Evolutionary conservation across 345 rosid genomes (phyloP), one percentile per base, ranked within the genome.

Genomic region (Ceriops zippeliana): DNA sequence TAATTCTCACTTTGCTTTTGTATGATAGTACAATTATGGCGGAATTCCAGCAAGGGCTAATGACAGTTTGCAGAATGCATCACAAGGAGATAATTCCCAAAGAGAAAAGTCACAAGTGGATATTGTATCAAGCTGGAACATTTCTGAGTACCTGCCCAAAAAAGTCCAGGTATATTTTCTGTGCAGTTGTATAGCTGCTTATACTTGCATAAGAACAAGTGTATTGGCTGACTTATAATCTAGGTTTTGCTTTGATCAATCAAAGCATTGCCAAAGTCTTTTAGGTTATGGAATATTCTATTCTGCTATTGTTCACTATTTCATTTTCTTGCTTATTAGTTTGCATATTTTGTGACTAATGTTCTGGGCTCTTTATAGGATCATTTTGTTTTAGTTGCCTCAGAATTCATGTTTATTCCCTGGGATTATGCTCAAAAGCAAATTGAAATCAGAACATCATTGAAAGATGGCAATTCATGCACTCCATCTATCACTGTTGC

Each of bases 61-160:
- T 76, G 92, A 85, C 62, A 78, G 56, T 69, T 81, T 76, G 28
- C 76, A 73, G 61, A 62, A 31, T 70, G 79, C 66, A 54, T 66
- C 63, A 22, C 64, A 53, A 62, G 73, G 17, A 1, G 68, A 53
- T 60, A 19, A 60, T 38, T 61, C 71, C 22, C 79, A 65, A 5
- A 52, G 31, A 66, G 87, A 84, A 30, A 81, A 85, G 63, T 69
- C 83, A 52, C 83, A 82, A 83, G 88, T 86, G 69, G 84, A 88
- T 71, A 89, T 93, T 81, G 90, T 89, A 53, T 90, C 96, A 70
- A 86, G 85, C 81, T 93, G 98, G 98, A 88, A 85, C 62, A 79
- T 89, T 72, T 90, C 95, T 52, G 89, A 88, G 66, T 80, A 73
- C 71, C 81, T 93, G 56, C 97, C 97, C 26, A 86, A 93, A 81